These are phyloP conservation scores for Cryptosporidium viatorum DNA, from an alignment of 169 alveolate genomes.

Conservation along the genomic window DNA sequence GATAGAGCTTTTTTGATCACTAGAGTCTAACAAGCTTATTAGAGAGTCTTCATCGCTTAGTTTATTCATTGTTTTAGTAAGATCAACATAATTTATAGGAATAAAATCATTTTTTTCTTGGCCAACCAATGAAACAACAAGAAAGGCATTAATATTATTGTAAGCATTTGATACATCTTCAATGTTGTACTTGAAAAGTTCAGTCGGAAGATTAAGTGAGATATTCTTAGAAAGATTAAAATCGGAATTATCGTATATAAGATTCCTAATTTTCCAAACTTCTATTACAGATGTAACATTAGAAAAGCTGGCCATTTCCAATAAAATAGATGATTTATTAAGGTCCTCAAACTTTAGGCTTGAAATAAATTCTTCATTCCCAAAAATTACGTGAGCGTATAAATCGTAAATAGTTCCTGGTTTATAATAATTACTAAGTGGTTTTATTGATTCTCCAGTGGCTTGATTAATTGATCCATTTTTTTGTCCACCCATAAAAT, in stretches of 20 bases:
- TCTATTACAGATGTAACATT: constrained; percentile 46
- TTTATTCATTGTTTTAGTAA: constrained; percentile 50
- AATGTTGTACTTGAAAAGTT: constrained; percentile 36
- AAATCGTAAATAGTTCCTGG: constrained; percentile 79
- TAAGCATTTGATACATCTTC: constrained; percentile 9
- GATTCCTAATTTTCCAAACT: constrained; percentile 33
- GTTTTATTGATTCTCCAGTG: constrained; percentile 38
- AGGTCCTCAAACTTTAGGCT: constrained; percentile 72
- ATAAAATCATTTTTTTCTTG: constrained; percentile 25
- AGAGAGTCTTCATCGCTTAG: constrained; percentile 75
- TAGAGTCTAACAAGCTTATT: constrained; percentile 68
- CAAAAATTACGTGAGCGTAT: constrained; percentile 76
- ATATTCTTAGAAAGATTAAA: constrained; percentile 33
- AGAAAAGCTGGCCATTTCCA: constrained; percentile 61
- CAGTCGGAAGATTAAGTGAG: constrained; percentile 12
- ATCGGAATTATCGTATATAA: constrained; percentile 10
- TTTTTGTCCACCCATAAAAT: constrained; percentile 80
- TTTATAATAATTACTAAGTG: constrained; percentile 70
- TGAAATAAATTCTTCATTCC: constrained; percentile 76
- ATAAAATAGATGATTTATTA: constrained; percentile 65
- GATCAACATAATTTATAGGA: constrained; percentile 28
- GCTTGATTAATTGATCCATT: constrained; percentile 38
- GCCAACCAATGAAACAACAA: constrained; percentile 33
- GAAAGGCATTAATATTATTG: constrained; percentile 25
- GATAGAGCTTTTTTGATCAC: constrained; percentile 36